Percentiles rank a stretch among this genome's conserved stretches.
Evolutionary conservation across 768 basidiomycete genomes (phyloP).

Genomic region (Leccinum barrowsii): DNA sequence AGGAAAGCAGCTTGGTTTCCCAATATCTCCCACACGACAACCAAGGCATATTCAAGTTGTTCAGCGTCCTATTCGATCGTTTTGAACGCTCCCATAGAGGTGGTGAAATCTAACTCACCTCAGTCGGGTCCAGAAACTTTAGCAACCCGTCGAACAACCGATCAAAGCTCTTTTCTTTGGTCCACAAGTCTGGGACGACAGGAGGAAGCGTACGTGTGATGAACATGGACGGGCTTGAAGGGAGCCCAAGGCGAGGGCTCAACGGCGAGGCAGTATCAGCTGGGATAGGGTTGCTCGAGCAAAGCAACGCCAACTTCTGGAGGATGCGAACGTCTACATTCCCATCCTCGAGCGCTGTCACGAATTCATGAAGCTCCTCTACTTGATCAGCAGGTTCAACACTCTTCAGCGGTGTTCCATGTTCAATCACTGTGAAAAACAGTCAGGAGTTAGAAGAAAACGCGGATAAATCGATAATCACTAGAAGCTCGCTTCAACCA

Average conservation of each 20-base stretch:
- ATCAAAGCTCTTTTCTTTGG: slow-evolving; percentile 66
- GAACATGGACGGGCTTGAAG: slow-evolving; percentile 58
- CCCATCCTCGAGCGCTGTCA: slow-evolving; percentile 51
- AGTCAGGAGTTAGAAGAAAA: slow-evolving; percentile 9
- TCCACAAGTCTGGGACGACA: slow-evolving; percentile 64
- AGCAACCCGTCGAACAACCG: slow-evolving; percentile 64
- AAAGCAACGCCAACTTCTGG: slow-evolving; percentile 64
- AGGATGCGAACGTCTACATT: slow-evolving; percentile 51
- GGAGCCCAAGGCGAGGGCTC: slow-evolving; percentile 48
- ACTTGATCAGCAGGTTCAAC: slow-evolving; percentile 37
- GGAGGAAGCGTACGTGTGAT: slow-evolving; percentile 36
- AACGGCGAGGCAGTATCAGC: slow-evolving; percentile 45
- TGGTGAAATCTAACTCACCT: slow-evolving; percentile 42
- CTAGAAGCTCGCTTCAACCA: slow-evolving; percentile 75
- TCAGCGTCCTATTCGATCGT: slow-evolving; percentile 48
- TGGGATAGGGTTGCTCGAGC: slow-evolving; percentile 52
- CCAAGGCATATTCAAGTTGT: slow-evolving; percentile 72
- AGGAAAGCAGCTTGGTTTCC: slow-evolving; percentile 69
- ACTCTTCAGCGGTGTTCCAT: slow-evolving; percentile 43
- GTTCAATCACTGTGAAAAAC: slow-evolving; percentile 35
- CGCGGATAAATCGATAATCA: slow-evolving; percentile 37
- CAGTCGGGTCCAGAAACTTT: slow-evolving; percentile 55
- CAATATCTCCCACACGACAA: slow-evolving; percentile 80
- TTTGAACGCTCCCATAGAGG: neutral
- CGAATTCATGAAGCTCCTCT: slow-evolving; percentile 52